Percentiles rank a stretch among this genome's conserved stretches.
phyloP scores from a whole-genome alignment of 2,329 filamentous ascomycete species.

The Xylariaceae sp. region DNA sequence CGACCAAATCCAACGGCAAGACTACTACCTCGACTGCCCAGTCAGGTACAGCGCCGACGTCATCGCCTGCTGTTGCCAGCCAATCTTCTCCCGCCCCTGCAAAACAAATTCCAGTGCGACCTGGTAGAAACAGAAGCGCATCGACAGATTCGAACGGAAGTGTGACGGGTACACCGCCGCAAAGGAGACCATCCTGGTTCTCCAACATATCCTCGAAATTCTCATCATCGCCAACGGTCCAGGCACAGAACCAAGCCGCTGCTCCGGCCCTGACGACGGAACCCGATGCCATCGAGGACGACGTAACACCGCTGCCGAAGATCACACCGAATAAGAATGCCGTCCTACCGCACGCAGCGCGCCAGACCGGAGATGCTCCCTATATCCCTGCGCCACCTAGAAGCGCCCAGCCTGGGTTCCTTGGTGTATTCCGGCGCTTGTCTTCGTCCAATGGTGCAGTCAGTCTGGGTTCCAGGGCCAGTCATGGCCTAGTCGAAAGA shows the following conservation, averaged over 20 bases:
- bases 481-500: slow-evolving; percentile 73
- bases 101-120: slow-evolving; percentile 30
- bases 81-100: slow-evolving; percentile 15
- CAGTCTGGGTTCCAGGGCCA: slow-evolving; percentile 45
- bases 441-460: slow-evolving; percentile 61
- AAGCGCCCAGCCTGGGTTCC: slow-evolving; percentile 63
- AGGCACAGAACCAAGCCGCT: slow-evolving; percentile 13
- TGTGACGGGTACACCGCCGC: slow-evolving; percentile 32
- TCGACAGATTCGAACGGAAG: slow-evolving; percentile 28
- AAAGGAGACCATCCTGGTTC: slow-evolving; percentile 81
- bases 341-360: slow-evolving; percentile 53
- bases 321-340: slow-evolving; percentile 52
- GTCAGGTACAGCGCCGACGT: slow-evolving; percentile 14
- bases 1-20: slow-evolving; percentile 26
- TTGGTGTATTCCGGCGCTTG: slow-evolving; percentile 77
- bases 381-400: slow-evolving; percentile 74
- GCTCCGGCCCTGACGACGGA: slow-evolving; percentile 24
- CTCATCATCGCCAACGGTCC: slow-evolving; percentile 52
- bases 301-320: slow-evolving; percentile 46
- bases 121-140: slow-evolving; percentile 28
- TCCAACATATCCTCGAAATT: slow-evolving; percentile 92
- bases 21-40: slow-evolving; percentile 14
- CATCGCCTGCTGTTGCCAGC: slow-evolving; percentile 13
- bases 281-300: slow-evolving; percentile 23
- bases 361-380: slow-evolving; percentile 57